Evolutionary conservation across 2,329 filamentous ascomycete genomes (phyloP).

Genomic region (Dothistroma pini): DNA sequence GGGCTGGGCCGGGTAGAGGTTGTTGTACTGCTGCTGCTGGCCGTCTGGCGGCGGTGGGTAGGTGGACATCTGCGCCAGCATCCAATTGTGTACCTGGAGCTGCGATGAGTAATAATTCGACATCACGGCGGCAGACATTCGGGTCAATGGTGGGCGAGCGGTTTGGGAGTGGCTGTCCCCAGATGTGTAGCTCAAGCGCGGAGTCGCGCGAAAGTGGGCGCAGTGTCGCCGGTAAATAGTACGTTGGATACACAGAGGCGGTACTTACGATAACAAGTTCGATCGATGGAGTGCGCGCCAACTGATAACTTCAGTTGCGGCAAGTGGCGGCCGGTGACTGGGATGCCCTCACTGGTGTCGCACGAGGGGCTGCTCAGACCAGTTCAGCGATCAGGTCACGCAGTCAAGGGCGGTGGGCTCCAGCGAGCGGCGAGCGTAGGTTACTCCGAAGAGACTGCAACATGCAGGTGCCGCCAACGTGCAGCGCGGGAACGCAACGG

Average conservation of each 20-base stretch:
- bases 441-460: slow-evolving; percentile 1
- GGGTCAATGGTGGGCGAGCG: slow-evolving; percentile 18
- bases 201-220: slow-evolving; percentile 25
- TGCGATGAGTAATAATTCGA: slow-evolving; percentile 33
- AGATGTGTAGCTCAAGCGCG: slow-evolving; percentile 19
- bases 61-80: slow-evolving; percentile 37
- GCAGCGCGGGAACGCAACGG: slow-evolving; percentile 1
- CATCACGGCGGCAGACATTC: slow-evolving; percentile 34
- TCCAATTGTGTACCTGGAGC: slow-evolving; percentile 35
- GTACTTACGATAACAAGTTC: slow-evolving; percentile 25
- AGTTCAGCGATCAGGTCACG: slow-evolving; percentile 22
- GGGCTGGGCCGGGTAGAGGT: slow-evolving; percentile 30
- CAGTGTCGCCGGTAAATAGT: slow-evolving; percentile 26
- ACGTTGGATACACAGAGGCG: slow-evolving; percentile 18
- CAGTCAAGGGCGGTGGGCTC: slow-evolving; percentile 12
- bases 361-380: slow-evolving; percentile 23
- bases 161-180: slow-evolving; percentile 4
- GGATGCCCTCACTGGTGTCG: slow-evolving; percentile 26
- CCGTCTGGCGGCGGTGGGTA: slow-evolving; percentile 34
- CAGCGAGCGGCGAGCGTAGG: slow-evolving; percentile 10
- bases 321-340: slow-evolving; percentile 25
- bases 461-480: slow-evolving; percentile 8
- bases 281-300: slow-evolving; percentile 17
- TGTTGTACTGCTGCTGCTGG: slow-evolving; percentile 34
- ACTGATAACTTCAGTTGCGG: slow-evolving; percentile 25